Evolutionary conservation across 805 yeast genomes (phyloP).

Genomic region (Kodamaea nitidulidarum): DNA sequence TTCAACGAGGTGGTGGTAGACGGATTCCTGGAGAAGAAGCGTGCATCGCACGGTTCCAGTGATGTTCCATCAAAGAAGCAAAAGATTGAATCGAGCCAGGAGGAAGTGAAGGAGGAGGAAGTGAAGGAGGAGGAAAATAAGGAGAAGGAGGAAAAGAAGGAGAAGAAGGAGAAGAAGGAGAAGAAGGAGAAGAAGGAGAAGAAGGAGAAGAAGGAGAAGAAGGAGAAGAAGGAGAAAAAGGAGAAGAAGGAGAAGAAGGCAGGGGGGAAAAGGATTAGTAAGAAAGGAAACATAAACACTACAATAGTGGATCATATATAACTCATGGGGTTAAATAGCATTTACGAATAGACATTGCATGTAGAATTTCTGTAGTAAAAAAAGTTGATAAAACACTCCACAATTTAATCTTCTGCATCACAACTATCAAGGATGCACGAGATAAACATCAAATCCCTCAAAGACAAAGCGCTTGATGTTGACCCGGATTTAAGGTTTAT

Average conservation of each 20-base stretch:
- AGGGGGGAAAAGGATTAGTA: slow-evolving; percentile 7
- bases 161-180: slow-evolving; percentile 14
- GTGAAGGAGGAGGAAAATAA: slow-evolving; percentile 9
- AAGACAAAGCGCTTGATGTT: slow-evolving; percentile 52
- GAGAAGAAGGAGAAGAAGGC: slow-evolving; percentile 8
- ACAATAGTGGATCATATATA: too few species aligned
- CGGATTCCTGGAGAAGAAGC: slow-evolving; percentile 1
- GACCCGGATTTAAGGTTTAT: slow-evolving; percentile 82
- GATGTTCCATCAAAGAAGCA: slow-evolving; percentile 6
- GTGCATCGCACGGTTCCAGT: slow-evolving; percentile 3
- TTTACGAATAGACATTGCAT: neutral
- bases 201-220: slow-evolving; percentile 11
- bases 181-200: slow-evolving; percentile 14
- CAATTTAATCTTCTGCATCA: neutral
- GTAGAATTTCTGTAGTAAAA: neutral
- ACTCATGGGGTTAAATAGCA: slow-evolving; percentile 1
- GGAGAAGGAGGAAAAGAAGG: slow-evolving; percentile 9
- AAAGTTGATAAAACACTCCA: neutral
- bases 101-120: slow-evolving; percentile 13
- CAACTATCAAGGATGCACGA: slow-evolving; percentile 16
- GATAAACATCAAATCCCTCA: slow-evolving; percentile 27
- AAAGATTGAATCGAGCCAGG: slow-evolving; percentile 7
- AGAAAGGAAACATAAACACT: neutral
- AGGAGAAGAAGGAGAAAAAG: slow-evolving; percentile 8
- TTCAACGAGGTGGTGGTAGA: slow-evolving; percentile 6